Evolutionary conservation across 2,329 filamentous ascomycete genomes (phyloP).

Genomic region (Penicillium hordei): DNA sequence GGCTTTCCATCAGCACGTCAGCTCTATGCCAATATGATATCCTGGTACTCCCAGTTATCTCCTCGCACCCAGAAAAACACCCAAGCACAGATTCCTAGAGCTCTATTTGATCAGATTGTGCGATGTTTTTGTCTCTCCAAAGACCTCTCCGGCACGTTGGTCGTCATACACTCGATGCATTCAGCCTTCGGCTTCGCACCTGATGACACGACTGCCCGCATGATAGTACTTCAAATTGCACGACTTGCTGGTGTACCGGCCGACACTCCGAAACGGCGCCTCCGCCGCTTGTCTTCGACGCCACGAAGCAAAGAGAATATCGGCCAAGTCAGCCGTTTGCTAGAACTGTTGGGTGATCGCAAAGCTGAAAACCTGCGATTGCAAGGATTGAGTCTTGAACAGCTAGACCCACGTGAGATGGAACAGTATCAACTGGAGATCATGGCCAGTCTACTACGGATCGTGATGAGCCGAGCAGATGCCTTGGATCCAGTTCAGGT

Average conservation of each 20-base stretch:
- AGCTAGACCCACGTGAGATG: slow-evolving; percentile 39
- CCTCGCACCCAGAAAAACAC: slow-evolving; percentile 29
- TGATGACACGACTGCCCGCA: slow-evolving; percentile 47
- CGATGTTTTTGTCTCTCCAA: slow-evolving; percentile 52
- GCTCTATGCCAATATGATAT: slow-evolving; percentile 52
- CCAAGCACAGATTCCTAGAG: slow-evolving; percentile 45
- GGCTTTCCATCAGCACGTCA: slow-evolving; percentile 47
- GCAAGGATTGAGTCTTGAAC: slow-evolving; percentile 35
- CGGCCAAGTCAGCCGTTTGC: slow-evolving; percentile 45
- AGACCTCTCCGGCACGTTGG: slow-evolving; percentile 51
- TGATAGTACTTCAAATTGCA: slow-evolving; percentile 52
- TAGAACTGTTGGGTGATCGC: slow-evolving; percentile 44
- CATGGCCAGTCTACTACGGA: slow-evolving; percentile 41
- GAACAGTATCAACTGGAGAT: slow-evolving; percentile 46
- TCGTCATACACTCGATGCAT: slow-evolving; percentile 50
- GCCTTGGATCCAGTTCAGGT: slow-evolving; percentile 28
- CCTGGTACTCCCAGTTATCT: slow-evolving; percentile 42
- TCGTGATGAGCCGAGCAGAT: slow-evolving; percentile 40
- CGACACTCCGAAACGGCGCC: slow-evolving; percentile 36
- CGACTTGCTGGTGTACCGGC: slow-evolving; percentile 42
- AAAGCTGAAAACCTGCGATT: slow-evolving; percentile 34
- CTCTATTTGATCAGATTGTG: slow-evolving; percentile 54
- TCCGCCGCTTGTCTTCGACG: slow-evolving; percentile 42
- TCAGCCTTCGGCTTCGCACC: slow-evolving; percentile 48
- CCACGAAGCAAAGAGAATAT: slow-evolving; percentile 48